Percentiles rank a stretch among this genome's conserved stretches.
Conservation (phyloP, 2,329 filamentous ascomycete species). For the Colletotrichum magnum region DNA sequence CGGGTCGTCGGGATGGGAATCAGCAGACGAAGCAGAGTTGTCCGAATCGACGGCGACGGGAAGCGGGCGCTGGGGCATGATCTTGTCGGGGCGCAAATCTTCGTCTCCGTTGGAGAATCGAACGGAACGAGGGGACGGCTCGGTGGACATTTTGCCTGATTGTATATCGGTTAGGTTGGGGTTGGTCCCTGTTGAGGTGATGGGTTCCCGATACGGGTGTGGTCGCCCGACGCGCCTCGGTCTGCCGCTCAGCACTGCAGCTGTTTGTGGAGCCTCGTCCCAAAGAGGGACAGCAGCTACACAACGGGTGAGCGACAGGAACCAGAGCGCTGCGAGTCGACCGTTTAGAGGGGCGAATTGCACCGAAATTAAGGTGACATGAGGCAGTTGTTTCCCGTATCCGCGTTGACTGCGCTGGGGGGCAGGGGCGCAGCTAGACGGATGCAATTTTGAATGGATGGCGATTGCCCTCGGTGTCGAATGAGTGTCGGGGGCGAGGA, state of each 20-base stretch:
- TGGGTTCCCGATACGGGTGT: slow-evolving; percentile 26
- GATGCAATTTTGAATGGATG: no score
- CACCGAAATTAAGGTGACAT: slow-evolving; percentile 38
- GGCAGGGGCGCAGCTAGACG: no score
- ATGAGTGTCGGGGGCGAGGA: no score
- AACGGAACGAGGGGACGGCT: slow-evolving; percentile 69
- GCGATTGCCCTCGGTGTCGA: no score
- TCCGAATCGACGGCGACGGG: slow-evolving; percentile 60
- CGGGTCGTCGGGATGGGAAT: slow-evolving; percentile 59
- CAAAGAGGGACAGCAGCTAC: slow-evolving; percentile 38
- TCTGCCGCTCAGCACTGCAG: slow-evolving; percentile 39
- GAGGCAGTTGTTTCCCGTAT: slow-evolving; percentile 33
- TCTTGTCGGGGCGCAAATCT: slow-evolving; percentile 57
- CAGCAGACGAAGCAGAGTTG: slow-evolving; percentile 62
- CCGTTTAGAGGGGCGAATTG: slow-evolving; percentile 25
- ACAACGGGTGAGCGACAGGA: slow-evolving; percentile 33
- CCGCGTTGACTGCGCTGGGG: slow-evolving; percentile 1
- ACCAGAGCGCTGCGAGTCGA: slow-evolving; percentile 22
- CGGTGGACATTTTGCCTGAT: slow-evolving; percentile 48
- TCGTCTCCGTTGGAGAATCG: slow-evolving; percentile 69
- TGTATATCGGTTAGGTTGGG: slow-evolving; percentile 29
- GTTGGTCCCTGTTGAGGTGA: slow-evolving; percentile 19
- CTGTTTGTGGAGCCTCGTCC: slow-evolving; percentile 37
- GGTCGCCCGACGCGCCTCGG: slow-evolving; percentile 31
- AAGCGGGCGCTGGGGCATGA: slow-evolving; percentile 55